A percentile compares a stretch with the other conserved stretches of the same genome.
phyloP scores from a whole-genome alignment of 495 filamentous ascomycete species.

The Annulohypoxylon stygium region DNA sequence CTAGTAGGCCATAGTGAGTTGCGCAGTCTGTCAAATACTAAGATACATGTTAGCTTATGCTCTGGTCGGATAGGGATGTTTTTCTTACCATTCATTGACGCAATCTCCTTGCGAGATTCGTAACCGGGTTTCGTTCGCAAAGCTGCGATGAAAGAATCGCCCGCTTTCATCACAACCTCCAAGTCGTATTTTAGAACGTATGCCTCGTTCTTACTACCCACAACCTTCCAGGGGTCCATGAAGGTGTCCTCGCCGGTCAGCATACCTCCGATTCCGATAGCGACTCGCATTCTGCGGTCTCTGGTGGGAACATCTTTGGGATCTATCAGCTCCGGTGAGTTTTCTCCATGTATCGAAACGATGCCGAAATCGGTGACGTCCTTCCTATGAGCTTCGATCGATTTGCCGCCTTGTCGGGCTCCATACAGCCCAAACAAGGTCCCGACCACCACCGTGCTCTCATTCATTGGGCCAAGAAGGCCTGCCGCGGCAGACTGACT shows the following conservation, averaged over 20 bases:
- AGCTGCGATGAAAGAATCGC: constrained; percentile 77
- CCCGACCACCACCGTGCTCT: constrained; percentile 82
- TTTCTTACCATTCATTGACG: constrained; percentile 60
- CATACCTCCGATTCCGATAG: constrained; percentile 88
- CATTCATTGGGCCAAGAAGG: constrained; percentile 81
- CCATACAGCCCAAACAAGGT: constrained; percentile 92
- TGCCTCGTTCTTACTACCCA: constrained; percentile 77
- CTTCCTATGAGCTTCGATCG: constrained; percentile 88
- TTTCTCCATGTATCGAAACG: constrained; percentile 72
- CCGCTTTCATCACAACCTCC: constrained; percentile 80
- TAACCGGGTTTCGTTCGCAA: constrained; percentile 83
- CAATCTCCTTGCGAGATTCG: constrained; percentile 80
- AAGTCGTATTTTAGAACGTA: constrained; percentile 90
- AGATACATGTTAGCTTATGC: constrained; percentile 31
- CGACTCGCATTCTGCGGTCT: constrained; percentile 78
- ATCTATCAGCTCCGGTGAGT: constrained; percentile 52
- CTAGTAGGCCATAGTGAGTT: constrained; percentile 80
- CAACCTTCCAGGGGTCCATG: constrained; percentile 77
- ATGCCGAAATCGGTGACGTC: constrained; percentile 94
- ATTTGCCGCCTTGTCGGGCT: constrained; percentile 82
- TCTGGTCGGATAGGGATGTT: constrained; percentile 17
- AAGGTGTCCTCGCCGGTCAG: constrained; percentile 77
- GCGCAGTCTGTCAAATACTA: constrained; percentile 78
- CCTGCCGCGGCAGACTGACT: constrained; percentile 76
- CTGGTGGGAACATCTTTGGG: constrained; percentile 56